These are phyloP conservation scores for Lichina pygmaea DNA, from an alignment of 495 filamentous ascomycete genomes.

Conservation along the genomic window DNA sequence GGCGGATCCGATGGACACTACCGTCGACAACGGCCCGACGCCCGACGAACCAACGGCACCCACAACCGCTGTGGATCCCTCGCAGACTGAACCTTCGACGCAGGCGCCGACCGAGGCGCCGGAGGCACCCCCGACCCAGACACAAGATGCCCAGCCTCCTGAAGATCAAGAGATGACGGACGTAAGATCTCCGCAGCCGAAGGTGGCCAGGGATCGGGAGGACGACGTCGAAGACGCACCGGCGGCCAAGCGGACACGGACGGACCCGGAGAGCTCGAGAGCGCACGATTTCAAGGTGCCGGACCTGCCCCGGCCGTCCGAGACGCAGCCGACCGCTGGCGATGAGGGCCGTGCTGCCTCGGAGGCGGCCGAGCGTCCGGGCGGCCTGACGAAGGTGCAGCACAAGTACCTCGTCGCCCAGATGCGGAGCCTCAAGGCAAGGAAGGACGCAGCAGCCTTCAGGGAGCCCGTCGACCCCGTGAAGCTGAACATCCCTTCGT, in stretches of 20 bases:
- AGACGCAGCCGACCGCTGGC: background rate
- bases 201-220: conserved; percentile 44
- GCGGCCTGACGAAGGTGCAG: conserved; percentile 23
- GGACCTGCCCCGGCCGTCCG: conserved; percentile 10
- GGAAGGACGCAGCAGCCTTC: conserved; percentile 47
- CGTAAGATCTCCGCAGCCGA: conserved; percentile 17
- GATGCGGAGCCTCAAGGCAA: conserved; percentile 53
- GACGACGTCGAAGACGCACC: conserved; percentile 42
- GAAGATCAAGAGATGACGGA: conserved; percentile 7
- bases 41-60: no score
- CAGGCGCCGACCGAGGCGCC: no score
- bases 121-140: background rate
- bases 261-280: conserved; percentile 16
- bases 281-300: conserved; percentile 15
- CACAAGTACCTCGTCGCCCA: conserved; percentile 25
- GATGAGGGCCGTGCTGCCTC: background rate
- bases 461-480: conserved; percentile 43
- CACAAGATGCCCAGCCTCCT: background rate
- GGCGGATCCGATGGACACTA: no score
- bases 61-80: no score
- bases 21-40: no score
- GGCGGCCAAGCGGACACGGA: conserved; percentile 50
- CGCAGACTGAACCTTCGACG: no score
- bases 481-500: conserved; percentile 40
- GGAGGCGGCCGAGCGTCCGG: conserved; percentile 5